Conservation (phyloP, 2,329 filamentous ascomycete species). For the Didymella exigua region DNA sequence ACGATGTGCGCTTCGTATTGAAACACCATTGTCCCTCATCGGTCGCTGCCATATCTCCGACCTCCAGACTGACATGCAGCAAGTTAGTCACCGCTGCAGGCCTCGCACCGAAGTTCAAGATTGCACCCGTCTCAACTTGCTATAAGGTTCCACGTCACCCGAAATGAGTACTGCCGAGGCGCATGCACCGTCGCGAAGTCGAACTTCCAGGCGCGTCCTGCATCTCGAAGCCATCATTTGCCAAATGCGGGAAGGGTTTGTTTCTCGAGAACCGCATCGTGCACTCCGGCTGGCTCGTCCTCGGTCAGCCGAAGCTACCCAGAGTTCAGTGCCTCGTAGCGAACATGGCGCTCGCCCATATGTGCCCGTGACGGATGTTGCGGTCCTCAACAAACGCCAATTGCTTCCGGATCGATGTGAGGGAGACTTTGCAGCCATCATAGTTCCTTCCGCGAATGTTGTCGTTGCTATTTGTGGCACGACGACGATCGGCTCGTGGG, state of each 20-base stretch:
- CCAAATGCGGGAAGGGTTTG: neutral
- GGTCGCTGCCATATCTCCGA: conserved; percentile 1
- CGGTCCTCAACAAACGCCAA: conserved; percentile 17
- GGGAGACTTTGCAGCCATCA: neutral
- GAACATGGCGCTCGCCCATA: conserved; percentile 4
- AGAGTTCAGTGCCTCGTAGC: neutral
- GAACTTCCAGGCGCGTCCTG: neutral
- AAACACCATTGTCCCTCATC: neutral
- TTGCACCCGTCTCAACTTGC: neutral
- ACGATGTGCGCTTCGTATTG: conserved; percentile 1
- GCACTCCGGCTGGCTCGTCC: neutral
- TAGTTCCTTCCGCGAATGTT: neutral
- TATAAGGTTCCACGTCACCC: neutral
- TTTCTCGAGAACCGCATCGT: neutral
- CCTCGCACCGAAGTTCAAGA: conserved; percentile 1
- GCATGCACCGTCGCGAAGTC: neutral
- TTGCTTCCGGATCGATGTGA: neutral
- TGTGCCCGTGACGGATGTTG: neutral
- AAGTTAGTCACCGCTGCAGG: neutral
- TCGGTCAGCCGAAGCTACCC: conserved; percentile 6
- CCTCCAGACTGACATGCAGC: neutral
- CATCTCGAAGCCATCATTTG: neutral
- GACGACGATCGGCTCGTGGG: neutral
- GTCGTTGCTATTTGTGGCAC: conserved; percentile 1
- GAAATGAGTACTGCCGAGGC: neutral